These are phyloP conservation scores for Solanum chacoense DNA, from an alignment of 305 asterid genomes.

Conservation along the genomic window DNA sequence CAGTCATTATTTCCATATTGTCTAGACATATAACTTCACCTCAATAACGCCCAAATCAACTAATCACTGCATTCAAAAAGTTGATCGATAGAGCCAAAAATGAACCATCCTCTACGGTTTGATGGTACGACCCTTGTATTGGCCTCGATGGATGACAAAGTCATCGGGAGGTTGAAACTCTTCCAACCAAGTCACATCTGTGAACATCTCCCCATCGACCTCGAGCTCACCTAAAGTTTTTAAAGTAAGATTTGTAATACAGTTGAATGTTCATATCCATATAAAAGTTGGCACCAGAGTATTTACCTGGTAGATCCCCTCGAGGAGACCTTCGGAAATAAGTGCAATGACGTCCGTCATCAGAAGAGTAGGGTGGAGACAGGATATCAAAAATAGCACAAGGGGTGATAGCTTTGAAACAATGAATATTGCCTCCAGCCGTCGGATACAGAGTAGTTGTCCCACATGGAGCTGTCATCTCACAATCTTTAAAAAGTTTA, in stretches of 20 bases:
- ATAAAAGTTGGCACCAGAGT: not conserved
- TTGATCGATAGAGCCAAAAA: conserved; percentile 2
- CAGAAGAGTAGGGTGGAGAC: conserved; percentile 91
- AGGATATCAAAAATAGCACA: conserved; percentile 96
- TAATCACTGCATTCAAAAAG: conserved; percentile 2
- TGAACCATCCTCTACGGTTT: conserved; percentile 31
- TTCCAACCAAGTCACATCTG: conserved; percentile 85
- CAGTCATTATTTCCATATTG: not conserved
- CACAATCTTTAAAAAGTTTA: conserved; percentile 58
- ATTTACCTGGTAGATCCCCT: conserved; percentile 60
- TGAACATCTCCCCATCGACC: conserved; percentile 55
- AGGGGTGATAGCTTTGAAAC: conserved; percentile 83
- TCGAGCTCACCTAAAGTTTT: conserved; percentile 41
- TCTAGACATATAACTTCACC: conserved; percentile 4
- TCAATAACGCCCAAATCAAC: conserved; percentile 3
- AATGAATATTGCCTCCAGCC: conserved; percentile 88
- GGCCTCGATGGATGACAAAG: conserved; percentile 85
- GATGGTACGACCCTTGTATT: conserved; percentile 72
- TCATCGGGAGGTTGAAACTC: conserved; percentile 91
- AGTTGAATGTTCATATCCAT: not conserved
- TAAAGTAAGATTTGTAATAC: not conserved
- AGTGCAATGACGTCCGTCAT: conserved; percentile 84
- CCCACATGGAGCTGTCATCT: conserved; percentile 78
- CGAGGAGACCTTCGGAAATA: conserved; percentile 63
- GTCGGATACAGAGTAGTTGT: conserved; percentile 83